Evolutionary conservation across 208 protist species (phyloP).

Genomic region (Leptomonas seymouri): DNA sequence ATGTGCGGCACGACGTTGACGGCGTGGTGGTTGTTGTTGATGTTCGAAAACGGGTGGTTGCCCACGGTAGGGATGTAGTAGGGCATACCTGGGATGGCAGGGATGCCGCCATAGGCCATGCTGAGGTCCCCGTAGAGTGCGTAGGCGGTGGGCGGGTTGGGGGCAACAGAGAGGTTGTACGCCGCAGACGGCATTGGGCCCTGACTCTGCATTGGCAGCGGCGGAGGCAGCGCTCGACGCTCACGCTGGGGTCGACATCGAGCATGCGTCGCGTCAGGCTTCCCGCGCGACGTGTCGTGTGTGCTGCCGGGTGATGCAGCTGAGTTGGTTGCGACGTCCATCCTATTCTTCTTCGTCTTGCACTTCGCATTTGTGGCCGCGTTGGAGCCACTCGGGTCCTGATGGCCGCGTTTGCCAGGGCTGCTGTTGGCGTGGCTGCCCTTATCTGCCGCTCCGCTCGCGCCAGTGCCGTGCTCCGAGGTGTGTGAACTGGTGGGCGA

Average conservation of each 20-base stretch:
- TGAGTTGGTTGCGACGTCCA: background rate
- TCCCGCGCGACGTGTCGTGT: constrained; percentile 6
- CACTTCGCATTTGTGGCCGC: constrained; percentile 5
- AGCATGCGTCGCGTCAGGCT: background rate
- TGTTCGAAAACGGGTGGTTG: constrained; percentile 40
- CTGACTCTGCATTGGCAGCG: constrained; percentile 16
- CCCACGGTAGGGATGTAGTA: constrained; percentile 36
- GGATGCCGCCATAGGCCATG: constrained; percentile 18
- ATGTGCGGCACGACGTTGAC: constrained; percentile 37
- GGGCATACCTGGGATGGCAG: constrained; percentile 25
- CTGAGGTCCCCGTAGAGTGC: constrained; percentile 19
- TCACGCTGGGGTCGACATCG: constrained; percentile 17
- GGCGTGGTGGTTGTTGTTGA: constrained; percentile 44
- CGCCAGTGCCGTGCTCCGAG: constrained; percentile 2
- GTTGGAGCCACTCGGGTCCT: background rate
- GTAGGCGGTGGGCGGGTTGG: constrained; percentile 1
- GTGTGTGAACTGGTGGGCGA: constrained; percentile 7
- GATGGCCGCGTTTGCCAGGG: background rate
- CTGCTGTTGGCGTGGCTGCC: background rate
- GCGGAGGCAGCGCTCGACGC: constrained; percentile 17
- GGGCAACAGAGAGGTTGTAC: constrained; percentile 13
- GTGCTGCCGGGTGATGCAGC: constrained; percentile 5
- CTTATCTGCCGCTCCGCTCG: background rate
- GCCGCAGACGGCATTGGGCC: constrained; percentile 14
- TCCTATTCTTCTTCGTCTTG: constrained; percentile 7